Conservation (phyloP, 495 filamentous ascomycete species). For the Aspergillus wentii region DNA sequence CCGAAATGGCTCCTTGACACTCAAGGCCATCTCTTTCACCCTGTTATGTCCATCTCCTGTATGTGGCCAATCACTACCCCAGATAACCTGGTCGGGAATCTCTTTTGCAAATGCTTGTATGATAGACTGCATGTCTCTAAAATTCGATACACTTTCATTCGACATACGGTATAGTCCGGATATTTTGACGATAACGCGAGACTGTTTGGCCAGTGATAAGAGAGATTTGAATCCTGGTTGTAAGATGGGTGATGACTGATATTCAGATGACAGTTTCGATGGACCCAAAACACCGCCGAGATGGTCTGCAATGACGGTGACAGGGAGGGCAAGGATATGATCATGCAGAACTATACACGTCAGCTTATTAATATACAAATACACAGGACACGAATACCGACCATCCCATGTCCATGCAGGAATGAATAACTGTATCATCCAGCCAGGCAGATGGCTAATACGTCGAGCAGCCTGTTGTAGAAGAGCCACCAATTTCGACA, state of each 20-base stretch:
- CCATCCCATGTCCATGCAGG: background rate
- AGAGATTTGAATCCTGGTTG: background rate
- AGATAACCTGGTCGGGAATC: background rate
- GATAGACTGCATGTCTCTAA: background rate
- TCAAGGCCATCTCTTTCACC: background rate
- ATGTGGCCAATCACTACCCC: background rate
- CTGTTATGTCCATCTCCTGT: background rate
- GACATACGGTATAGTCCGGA: background rate
- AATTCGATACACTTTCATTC: background rate
- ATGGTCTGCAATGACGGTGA: constrained; percentile 4
- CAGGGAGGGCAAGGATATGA: background rate
- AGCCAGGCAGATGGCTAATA: background rate
- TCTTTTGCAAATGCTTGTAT: background rate
- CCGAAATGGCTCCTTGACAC: background rate
- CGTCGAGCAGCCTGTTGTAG: background rate
- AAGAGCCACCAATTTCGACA: background rate
- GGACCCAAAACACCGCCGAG: background rate
- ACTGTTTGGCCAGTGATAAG: background rate
- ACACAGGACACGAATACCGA: no score
- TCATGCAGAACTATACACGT: background rate
- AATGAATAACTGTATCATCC: constrained; percentile 2
- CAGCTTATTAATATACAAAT: no score
- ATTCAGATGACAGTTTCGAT: background rate
- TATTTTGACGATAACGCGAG: background rate
- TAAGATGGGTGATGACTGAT: background rate